Base-by-base conservation (phyloP, 1,139 yeast species). In the Meyerozyma carpophila region DNA sequence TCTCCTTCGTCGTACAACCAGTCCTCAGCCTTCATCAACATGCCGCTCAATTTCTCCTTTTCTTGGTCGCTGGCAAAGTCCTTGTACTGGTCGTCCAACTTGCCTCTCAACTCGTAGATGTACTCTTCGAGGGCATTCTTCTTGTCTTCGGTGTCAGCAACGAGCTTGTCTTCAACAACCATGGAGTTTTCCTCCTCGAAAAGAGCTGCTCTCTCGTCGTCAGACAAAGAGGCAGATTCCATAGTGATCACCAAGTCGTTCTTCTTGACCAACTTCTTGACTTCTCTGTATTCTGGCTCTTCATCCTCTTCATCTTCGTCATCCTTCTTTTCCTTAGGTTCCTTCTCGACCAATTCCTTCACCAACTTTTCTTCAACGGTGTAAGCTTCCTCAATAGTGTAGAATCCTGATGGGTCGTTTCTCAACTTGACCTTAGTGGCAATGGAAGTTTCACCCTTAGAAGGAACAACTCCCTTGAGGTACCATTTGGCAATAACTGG, bases 1-100 rank as follows among this genome's bases (percentile, higher is more conserved):
- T 87, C 93, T 62, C 98, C 98, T 46, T 89, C 98, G 50, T 87
- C 96, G 70, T 93, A 94, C 62, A 93, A 81, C 99, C 99, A 93
- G 65, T 93, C 96, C 77, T 94, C 98, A 54, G 98, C 82, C 66
- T 84, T 87, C 62, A 77, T 65, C 65, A 93, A 80, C 77, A 84
- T 77, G 48, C 74, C 86, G 47, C 78, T 66, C 62, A 93, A 79
- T 65, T 79, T 86, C 55, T 75, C 73, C 81, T 91, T 93, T 78
- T 93, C 98, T 60, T 82, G 90, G 49, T 84, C 94, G 53, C 84
- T 77, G 51, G 98, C 97, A 63, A 91, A 93, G 55, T 78, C 84
- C 56, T 89, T 79, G 68, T 91, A 93, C 62, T 84, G 84, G 47
- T 90, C 98, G 49, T 91, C 97, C 62, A 94, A 79, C 77, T 94